phyloP scores from a whole-genome alignment of 306 rosid genomes.

The barrel medic (Medicago truncatula) region DNA sequence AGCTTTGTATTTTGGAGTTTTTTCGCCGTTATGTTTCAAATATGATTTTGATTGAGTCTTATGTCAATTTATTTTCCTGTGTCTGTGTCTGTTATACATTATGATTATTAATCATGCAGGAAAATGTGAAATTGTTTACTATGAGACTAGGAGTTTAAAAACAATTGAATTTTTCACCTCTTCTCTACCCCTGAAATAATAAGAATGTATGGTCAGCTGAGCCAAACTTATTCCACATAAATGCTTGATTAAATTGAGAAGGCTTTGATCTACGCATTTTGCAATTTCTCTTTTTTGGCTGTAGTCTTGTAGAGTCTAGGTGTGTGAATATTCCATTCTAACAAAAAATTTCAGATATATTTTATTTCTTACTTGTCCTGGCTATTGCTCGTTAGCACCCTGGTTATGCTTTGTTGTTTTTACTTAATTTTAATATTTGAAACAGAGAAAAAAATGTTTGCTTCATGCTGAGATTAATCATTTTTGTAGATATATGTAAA shows the following conservation, averaged over 20 bases:
- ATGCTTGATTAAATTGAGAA: constrained; percentile 28
- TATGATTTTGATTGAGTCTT: constrained; percentile 33
- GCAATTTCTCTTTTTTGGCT: not conserved
- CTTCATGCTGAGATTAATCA: constrained; percentile 35
- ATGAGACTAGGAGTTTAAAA: constrained; percentile 5
- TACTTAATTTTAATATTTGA: not conserved
- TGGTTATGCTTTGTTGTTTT: constrained; percentile 10
- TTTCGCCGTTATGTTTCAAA: constrained; percentile 21
- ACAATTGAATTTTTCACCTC: constrained; percentile 7
- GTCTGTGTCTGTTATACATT: constrained; percentile 17
- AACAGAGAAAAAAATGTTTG: not conserved
- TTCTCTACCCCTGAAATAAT: constrained; percentile 10
- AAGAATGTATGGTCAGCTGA: constrained; percentile 26
- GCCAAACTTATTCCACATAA: constrained; percentile 14
- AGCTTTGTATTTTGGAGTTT: constrained; percentile 28
- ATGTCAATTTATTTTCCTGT: constrained; percentile 16
- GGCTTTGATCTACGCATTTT: constrained; percentile 1
- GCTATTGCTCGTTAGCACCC: not conserved
- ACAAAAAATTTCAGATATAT: not conserved
- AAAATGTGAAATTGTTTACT: constrained; percentile 13
- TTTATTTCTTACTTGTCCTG: constrained; percentile 15
- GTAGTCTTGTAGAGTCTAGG: not conserved
- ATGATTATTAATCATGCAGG: constrained; percentile 29
- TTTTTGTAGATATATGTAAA: constrained; percentile 29
- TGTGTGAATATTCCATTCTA: constrained; percentile 8